Base-by-base conservation (phyloP, 495 filamentous ascomycete species). In the Tuber calosporum region DNA sequence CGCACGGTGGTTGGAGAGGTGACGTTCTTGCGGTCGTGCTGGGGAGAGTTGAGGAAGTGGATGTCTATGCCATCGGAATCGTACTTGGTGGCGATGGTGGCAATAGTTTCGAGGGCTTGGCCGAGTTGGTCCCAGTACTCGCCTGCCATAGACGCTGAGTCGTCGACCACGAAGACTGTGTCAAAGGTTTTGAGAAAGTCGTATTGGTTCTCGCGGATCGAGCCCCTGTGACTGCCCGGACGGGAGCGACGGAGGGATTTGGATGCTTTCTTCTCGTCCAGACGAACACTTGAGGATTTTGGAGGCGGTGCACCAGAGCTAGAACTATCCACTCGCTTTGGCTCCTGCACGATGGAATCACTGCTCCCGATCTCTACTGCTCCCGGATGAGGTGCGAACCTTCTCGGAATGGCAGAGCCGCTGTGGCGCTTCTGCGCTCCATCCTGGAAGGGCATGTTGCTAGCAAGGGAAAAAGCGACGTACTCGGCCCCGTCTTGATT, bases 21-120 rank as follows among this genome's bases (percentile, higher is more conserved):
- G 67, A 83, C 76, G 22, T 69, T 79, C 66, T 70, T 42, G 4
- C 69, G 69, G 41, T 76, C 72, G 42, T 76, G 41, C 30, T 76
- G 62, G 1, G 72, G 83, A 75, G 86, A 84, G 85, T 99, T 98
- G 43, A 99, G 86, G 84, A 99, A 99, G 85, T 91, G 91, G 78
- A 99, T 86, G 83, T 98, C 95, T 75, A 99, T 90, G n/a, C 95
- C 95, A 83, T 97, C 93, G 17, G 83, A 77, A 82, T 97, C 94
- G 84, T 93, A 89, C 53, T 86, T 82, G 1, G 92, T 92, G 84
- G 94, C 96, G 80, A 98, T 90, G 0, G 91, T 92, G 0, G 94
- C 87, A 82, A 99, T 94, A 71, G 88, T 85, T 30, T 87, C 84
- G 15, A 99, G 87, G 42, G 92, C 93, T 13, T 85, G 83, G 48